Base-by-base conservation (phyloP, 2,329 filamentous ascomycete species). In the Exophiala phaeomuriformis region DNA sequence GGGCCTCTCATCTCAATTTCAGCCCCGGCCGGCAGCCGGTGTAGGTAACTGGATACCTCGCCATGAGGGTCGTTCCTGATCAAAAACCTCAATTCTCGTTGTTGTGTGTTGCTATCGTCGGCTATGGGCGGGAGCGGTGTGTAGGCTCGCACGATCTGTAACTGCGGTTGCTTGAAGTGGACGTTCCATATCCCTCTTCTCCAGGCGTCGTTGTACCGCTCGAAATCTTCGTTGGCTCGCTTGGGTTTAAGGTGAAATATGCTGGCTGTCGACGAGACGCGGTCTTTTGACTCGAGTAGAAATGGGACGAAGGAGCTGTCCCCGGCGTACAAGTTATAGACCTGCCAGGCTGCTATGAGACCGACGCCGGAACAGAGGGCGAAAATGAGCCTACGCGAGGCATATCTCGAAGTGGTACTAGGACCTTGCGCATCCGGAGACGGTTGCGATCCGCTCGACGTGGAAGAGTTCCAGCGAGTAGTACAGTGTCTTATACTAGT, bases 141-240 rank as follows among this genome's bases (percentile, higher is more conserved):
- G 70, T 98, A 98, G 53, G 89, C 84, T 57, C 93, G 76, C 41
- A 88, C 88, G 63, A 98, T 95, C 71, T 96, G 90, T 53, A 97
- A 72, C 68, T 95, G 84, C 1, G 93, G 93, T 72, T 97, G 93
- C 72, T 95, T 95, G 66, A 95, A 83, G 73, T 96, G 86, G 33
- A 97, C 85, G 58, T 85, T 90, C 86, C 89, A 95, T 40, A 94
- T 77, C 3, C 86, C 85, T 52, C 80, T 75, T 41, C 70, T 69
- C 80, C 82, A 84, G 28, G 75, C 75, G 7, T 71, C 62, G 3
- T 68, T 64, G 53, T 77, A 75, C 36, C 71, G 65, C 30, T 68
- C 66, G 41, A 62, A 63, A 41, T 69, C 71, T 19, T 53, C 46
- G 19, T 50, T 47, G 39, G 37, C 47, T 31, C 57, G 55, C 52